A percentile compares a stretch with the other conserved stretches of the same genome.
Evolutionary conservation across 106 monocot species (phyloP).

Genomic region (Cymbidium sinense): DNA sequence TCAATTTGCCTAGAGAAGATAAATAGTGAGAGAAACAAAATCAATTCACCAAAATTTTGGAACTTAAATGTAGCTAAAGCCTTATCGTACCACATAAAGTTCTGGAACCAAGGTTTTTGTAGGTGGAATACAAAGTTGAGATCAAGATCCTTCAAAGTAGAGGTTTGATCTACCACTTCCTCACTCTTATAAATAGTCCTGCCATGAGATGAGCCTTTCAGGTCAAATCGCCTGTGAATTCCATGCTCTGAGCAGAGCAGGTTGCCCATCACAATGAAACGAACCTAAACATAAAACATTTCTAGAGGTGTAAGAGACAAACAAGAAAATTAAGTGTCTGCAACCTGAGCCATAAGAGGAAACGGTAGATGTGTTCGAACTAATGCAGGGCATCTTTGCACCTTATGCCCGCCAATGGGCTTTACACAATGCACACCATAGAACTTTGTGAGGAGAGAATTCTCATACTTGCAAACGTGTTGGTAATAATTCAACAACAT

Average conservation of each 20-base stretch:
- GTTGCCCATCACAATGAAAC: constrained; percentile 50
- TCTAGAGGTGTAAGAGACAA: too few relatives aligned
- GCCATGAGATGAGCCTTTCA: constrained; percentile 53
- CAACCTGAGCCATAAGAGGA: background rate
- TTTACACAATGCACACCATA: constrained; percentile 49
- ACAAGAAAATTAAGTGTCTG: too few relatives aligned
- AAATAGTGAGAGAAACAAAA: background rate
- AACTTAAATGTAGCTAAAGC: background rate
- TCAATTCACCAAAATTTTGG: background rate
- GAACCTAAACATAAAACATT: constrained; percentile 19
- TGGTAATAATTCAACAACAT: constrained; percentile 36
- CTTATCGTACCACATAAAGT: constrained; percentile 20
- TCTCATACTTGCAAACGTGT: constrained; percentile 24
- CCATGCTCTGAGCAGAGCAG: constrained; percentile 40
- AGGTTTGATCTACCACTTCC: constrained; percentile 36
- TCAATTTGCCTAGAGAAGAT: constrained; percentile 33
- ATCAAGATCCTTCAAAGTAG: constrained; percentile 50
- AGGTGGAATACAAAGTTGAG: constrained; percentile 39
- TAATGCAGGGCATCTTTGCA: background rate
- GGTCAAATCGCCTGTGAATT: constrained; percentile 43
- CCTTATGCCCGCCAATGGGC: constrained; percentile 23
- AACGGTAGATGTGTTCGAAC: background rate
- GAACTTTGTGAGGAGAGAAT: constrained; percentile 38
- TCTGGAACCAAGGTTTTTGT: constrained; percentile 23
- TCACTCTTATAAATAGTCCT: constrained; percentile 29